Percentiles rank a stretch among this genome's conserved stretches.
Conservation (phyloP, 2,329 filamentous ascomycete species). For the Gremmenia infestans region DNA sequence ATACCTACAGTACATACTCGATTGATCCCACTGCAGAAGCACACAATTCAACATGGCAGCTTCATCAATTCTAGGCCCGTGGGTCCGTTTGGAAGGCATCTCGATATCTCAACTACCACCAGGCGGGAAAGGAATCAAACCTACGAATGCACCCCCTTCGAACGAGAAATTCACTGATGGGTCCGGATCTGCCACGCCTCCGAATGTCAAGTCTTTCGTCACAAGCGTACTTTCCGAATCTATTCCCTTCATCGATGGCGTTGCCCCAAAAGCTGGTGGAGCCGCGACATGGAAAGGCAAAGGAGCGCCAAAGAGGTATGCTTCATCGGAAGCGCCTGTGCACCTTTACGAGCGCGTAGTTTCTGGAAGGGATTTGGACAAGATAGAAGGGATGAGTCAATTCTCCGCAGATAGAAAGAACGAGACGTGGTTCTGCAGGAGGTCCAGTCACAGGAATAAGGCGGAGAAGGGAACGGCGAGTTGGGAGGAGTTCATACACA, state of each 20-base stretch:
- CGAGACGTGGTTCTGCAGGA: constrained; percentile 62
- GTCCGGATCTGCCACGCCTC: constrained; percentile 9
- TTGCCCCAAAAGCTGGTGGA: constrained; percentile 39
- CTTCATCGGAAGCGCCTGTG: constrained; percentile 46
- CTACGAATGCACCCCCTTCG: constrained; percentile 10
- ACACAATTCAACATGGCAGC: background rate
- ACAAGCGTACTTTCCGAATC: constrained; percentile 52
- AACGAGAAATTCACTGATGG: constrained; percentile 12
- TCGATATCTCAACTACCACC: constrained; percentile 43
- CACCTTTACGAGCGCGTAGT: constrained; percentile 50
- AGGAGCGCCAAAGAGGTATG: constrained; percentile 41
- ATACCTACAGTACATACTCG: too few species aligned
- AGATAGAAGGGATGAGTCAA: constrained; percentile 30
- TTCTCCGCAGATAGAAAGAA: constrained; percentile 29
- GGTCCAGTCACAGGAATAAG: constrained; percentile 54
- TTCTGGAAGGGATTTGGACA: constrained; percentile 38
- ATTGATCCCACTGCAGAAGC: too few species aligned
- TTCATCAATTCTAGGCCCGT: constrained; percentile 36
- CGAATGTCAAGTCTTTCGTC: constrained; percentile 45
- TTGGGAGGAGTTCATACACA: constrained; percentile 58
- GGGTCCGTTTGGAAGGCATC: constrained; percentile 51
- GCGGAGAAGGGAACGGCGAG: constrained; percentile 48
- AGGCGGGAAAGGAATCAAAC: constrained; percentile 22
- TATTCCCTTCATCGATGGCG: constrained; percentile 51
- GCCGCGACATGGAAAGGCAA: constrained; percentile 46